Base-by-base conservation (phyloP, 257 asterid genomes). In the Solanum pimpinellifolium region DNA sequence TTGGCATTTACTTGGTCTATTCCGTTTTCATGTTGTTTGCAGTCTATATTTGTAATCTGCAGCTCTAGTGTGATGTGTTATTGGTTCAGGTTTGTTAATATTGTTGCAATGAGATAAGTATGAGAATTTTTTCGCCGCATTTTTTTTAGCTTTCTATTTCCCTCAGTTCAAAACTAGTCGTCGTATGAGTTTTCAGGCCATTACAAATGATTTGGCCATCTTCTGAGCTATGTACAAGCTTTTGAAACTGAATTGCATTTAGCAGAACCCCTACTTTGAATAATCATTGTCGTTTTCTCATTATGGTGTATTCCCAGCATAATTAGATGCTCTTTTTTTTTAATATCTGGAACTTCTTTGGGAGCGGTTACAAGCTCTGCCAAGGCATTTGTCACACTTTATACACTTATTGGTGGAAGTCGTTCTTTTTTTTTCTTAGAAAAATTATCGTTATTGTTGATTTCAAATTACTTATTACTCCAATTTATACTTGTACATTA, bases 41-140 rank as follows among this genome's bases (percentile, higher is more conserved):
- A 93, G 96, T 92, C 91, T 94, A 90, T 92, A 93, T 91, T 94
- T 92, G 92, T 93, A 91, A 90, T 92, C 95, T 92, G 98, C 98
- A 92, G 97, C 92, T 42, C 23, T 92, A 95, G 96, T 92, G 99
- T 93, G 98, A 87, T 92, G 33, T 93, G 90, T 86, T 92, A 90
- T 91, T 90, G 91, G 92, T 91, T 90, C 91, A 91, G 96, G 92
- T 91, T 92, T 92, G 95, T 92, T 91, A 88, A 93, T 96, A 92
- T 93, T 93, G 87, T 87, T 90, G 93, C 92, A 90, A 86, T 92
- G 89, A 88, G 93, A 88, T 90, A 56, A 89, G 82, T 44, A 78
- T 83, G 33, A 46, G 76, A 37, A 62, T 7, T 1, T 44, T 78
- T 78, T 46, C 6, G 25, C 66, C 65, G 84, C 84, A 46, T 78